These are phyloP conservation scores for Alisma plantagoaquatica DNA, from an alignment of 106 monocot genomes.

Conservation along the genomic window DNA sequence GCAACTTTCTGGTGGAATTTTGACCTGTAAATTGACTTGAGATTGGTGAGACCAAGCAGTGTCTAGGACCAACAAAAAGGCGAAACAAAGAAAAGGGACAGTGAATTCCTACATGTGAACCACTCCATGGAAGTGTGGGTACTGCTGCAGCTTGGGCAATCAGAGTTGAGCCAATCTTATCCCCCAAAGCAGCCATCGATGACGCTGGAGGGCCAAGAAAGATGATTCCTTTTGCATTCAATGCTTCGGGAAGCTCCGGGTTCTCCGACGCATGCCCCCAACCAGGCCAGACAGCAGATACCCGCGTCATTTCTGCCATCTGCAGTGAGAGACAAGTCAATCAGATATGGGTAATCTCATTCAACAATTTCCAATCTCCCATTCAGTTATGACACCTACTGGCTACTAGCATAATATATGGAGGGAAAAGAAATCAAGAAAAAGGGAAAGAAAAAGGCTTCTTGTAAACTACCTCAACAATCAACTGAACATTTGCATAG, in stretches of 20 bases:
- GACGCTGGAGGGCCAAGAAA: constrained; percentile 94
- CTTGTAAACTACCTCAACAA: constrained; percentile 65
- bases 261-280: constrained; percentile 99
- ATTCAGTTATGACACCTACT: neutral
- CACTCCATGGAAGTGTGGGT: constrained; percentile 98
- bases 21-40: constrained; percentile 30
- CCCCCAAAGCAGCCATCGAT: constrained; percentile 91
- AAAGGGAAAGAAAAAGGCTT: neutral
- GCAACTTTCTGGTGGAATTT: constrained; percentile 57
- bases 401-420: neutral
- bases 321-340: constrained; percentile 14
- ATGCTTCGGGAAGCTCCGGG: constrained; percentile 93
- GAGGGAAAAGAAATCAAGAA: too few relatives aligned
- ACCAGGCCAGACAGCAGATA: constrained; percentile 99
- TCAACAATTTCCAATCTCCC: neutral
- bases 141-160: constrained; percentile 99
- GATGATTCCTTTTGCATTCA: constrained; percentile 72
- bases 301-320: constrained; percentile 90
- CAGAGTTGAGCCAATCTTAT: constrained; percentile 97
- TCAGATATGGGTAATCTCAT: neutral
- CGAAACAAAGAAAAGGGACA: neutral
- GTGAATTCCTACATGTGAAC: constrained; percentile 74
- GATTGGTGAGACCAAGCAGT: neutral
- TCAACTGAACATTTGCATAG: constrained; percentile 99
- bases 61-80: neutral